phyloP scores from a whole-genome alignment of 1,284 basidiomycete genomes.

The Stereum hirsutum region DNA sequence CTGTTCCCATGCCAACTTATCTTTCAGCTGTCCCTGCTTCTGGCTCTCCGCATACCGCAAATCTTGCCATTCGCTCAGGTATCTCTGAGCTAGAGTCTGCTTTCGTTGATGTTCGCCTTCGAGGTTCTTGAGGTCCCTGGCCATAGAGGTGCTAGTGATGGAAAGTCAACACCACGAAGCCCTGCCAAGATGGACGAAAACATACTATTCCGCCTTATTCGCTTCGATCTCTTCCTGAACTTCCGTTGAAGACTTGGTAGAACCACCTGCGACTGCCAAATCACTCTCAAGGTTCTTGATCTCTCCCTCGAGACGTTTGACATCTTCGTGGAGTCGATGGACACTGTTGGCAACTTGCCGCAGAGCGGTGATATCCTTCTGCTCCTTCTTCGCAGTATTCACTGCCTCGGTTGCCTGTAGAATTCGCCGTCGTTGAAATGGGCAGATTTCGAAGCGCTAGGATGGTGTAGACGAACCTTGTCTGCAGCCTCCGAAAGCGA shows the following conservation, averaged over 20 bases:
- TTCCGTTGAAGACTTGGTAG: constrained; percentile 75
- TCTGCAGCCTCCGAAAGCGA: constrained; percentile 44
- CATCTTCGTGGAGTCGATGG: constrained; percentile 54
- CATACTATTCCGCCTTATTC: no score
- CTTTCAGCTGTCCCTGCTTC: constrained; percentile 52
- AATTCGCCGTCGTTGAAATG: neutral
- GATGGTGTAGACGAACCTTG: constrained; percentile 29
- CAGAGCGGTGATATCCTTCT: constrained; percentile 57
- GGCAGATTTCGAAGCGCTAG: neutral
- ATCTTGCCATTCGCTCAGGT: constrained; percentile 49
- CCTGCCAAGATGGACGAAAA: no score
- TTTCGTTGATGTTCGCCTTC: constrained; percentile 65
- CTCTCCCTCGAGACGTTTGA: constrained; percentile 57
- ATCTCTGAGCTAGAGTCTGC: constrained; percentile 40
- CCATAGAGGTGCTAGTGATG: no score
- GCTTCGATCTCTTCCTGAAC: constrained; percentile 70
- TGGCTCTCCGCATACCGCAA: constrained; percentile 58
- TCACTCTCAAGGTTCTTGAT: constrained; percentile 61
- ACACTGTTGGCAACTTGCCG: constrained; percentile 61
- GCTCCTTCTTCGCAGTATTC: constrained; percentile 36
- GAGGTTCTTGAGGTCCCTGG: no score
- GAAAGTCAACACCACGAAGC: no score
- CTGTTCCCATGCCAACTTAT: constrained; percentile 52
- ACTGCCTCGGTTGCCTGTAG: constrained; percentile 39
- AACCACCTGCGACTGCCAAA: constrained; percentile 56